phyloP scores from a whole-genome alignment of 768 basidiomycete species.

The Pulveroboletus ravenelii region DNA sequence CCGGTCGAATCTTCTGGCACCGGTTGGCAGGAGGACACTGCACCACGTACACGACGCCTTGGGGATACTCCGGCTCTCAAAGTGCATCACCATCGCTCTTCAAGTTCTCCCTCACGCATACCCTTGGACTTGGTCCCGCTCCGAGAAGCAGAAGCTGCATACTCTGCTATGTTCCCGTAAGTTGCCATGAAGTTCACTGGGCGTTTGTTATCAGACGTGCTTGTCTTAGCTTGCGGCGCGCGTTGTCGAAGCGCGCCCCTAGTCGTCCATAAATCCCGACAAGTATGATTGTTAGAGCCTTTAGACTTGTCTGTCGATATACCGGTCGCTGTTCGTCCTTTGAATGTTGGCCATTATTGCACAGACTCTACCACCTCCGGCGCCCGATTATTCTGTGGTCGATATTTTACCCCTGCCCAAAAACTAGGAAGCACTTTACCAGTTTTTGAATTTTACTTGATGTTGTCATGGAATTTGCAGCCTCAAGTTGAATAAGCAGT shows the following conservation, averaged over 20 bases:
- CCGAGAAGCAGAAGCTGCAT: constrained; percentile 26
- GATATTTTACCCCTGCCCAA: too few species aligned
- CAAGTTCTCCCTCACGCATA: neutral
- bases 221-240: neutral
- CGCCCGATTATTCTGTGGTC: too few species aligned
- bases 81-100: neutral
- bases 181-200: neutral
- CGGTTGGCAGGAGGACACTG: neutral
- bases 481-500: too few species aligned
- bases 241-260: neutral
- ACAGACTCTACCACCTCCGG: neutral
- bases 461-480: too few species aligned
- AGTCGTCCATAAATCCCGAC: neutral
- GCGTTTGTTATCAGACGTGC: constrained; percentile 1
- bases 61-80: neutral
- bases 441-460: too few species aligned
- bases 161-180: constrained; percentile 26
- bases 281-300: neutral
- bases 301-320: too few species aligned
- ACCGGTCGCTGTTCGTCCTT: neutral
- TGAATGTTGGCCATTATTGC: neutral
- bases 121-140: constrained; percentile 25
- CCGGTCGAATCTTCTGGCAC: neutral
- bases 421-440: too few species aligned
- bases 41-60: neutral